Base-by-base conservation (phyloP, 164 flowering plant species). In the Litsea cubeba region DNA sequence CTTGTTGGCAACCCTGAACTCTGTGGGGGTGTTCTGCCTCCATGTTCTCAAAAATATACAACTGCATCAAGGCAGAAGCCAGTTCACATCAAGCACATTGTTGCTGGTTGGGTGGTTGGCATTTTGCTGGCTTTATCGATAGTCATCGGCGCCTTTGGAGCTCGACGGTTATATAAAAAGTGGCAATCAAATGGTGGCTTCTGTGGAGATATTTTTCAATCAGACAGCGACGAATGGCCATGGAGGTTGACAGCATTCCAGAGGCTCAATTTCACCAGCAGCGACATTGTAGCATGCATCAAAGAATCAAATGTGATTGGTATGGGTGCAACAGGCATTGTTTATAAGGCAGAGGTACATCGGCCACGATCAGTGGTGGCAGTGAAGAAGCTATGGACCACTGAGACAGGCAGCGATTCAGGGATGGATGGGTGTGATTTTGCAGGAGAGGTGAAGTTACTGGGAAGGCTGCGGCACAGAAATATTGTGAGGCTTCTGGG, bases 231-330 rank as follows among this genome's bases (percentile, higher is more conserved):
- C 15, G 93, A 84, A 57, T 93, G 98, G 98, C 99, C 99, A 0
- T 96, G 99, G 99, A 86, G 97, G 76, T 68, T 96, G 25, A 86
- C 88, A 80, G 93, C 95, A 62, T 94, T 94, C 81, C 98, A 96
- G 78, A 89, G 93, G 77, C 89, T 92, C 20, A 82, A 83, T 28
- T 94, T 96, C 85, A 87, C 90, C 10, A 85, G 86, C 69, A 65
- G 80, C 57, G 99, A 96, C 70, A 84, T 96, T 40, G 84, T 94
- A 0, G 83, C 89, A 1, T 87, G 90, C 82, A 79, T 94, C 22
- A 91, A 87, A 72, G 98, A 96, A 78, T 86, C 95, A 15, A 94
- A 94, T 80, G 88, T 91, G 63, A 84, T 96, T 6, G 99, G 99
- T 20, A 86, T 86, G 89, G 95, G 94, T 50, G 93, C 91, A 3